Evolutionary conservation across 1,284 basidiomycete genomes (phyloP).

Genomic region (Trichosporon faecale): DNA sequence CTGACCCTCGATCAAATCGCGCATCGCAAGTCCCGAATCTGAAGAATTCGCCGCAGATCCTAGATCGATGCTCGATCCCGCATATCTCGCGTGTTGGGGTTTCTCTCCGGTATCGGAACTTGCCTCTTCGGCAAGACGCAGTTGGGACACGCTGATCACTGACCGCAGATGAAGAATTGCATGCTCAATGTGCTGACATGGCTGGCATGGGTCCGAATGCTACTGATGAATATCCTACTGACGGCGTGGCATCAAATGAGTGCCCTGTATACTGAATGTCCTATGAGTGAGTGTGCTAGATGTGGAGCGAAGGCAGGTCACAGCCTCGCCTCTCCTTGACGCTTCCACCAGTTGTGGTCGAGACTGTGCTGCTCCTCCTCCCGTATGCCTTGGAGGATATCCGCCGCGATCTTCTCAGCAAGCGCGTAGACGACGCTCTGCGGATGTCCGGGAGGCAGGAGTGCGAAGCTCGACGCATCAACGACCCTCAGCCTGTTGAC

Average conservation of each 20-base stretch:
- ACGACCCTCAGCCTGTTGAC: conserved; percentile 12
- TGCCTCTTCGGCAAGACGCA: no score
- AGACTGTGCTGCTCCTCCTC: not conserved
- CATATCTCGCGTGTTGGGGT: not conserved
- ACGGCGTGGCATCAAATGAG: not conserved
- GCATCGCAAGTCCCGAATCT: not conserved
- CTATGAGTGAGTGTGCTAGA: not conserved
- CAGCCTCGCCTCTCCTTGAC: not conserved
- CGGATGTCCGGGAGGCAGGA: conserved; percentile 13
- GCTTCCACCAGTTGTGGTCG: not conserved
- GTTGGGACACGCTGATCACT: no score
- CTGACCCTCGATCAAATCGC: not conserved
- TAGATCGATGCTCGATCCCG: not conserved
- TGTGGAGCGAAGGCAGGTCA: not conserved
- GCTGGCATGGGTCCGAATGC: not conserved
- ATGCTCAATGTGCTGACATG: not conserved
- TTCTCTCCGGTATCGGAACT: not conserved
- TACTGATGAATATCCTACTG: not conserved
- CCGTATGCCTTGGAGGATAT: not conserved
- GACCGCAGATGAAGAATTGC: not conserved
- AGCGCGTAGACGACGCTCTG: conserved; percentile 8
- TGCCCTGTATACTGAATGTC: not conserved
- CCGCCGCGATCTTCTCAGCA: conserved; percentile 15
- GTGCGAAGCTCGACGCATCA: conserved; percentile 11
- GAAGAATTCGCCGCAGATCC: not conserved